Evolutionary conservation across 441 rosid genomes (phyloP), one percentile per base, ranked within the genome.

Genomic region (Aquilaria agallochum): DNA sequence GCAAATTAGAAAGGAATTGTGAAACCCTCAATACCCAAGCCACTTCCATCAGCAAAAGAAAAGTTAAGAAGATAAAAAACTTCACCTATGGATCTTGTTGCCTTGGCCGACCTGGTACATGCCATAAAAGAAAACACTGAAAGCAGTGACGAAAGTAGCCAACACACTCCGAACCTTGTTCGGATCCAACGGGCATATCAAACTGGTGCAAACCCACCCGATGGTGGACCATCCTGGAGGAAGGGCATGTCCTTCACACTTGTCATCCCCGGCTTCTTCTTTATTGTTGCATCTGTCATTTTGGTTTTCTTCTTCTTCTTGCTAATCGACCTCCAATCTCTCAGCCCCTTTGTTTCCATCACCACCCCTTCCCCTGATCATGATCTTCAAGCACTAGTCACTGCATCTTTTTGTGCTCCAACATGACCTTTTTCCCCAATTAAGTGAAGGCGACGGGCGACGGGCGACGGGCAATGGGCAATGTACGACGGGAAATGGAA

Each of bases 241-340:
- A 20, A 20, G 1, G 27, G 27, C 27, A 20, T 1, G 1, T 20
- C 27, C 1, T 20, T 94, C 50, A 94, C 95, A 75, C 99, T 94
- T n/a, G 86, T 92, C 96, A 91, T 91, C 53, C 97, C 95, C 44
- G 99, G 90, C 92, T 91, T 94, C 47, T 91, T 94, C 88, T 97
- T 87, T 56, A 94, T 87, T 85, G 83, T 45, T 14, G 95, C 89
- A 72, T 91, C 99, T 82, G 95, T 94, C 99, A 94, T 94, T 73
- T 76, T 74, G n/a, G 1, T 30, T 46, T 50, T 50, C 50, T 49
- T 36, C 31, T 4, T 13, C 50, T 9, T 53, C 34, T 52, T 53
- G 14, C 9, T 20, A 55, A 49, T 60, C 31, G 20, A 42, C 13
- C 20, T 36, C 27, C 27, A 10, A 12, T 52, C 3, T 2, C 2